phyloP scores from a whole-genome alignment of 495 filamentous ascomycete genomes.

The Polyplosphaeria fusca region DNA sequence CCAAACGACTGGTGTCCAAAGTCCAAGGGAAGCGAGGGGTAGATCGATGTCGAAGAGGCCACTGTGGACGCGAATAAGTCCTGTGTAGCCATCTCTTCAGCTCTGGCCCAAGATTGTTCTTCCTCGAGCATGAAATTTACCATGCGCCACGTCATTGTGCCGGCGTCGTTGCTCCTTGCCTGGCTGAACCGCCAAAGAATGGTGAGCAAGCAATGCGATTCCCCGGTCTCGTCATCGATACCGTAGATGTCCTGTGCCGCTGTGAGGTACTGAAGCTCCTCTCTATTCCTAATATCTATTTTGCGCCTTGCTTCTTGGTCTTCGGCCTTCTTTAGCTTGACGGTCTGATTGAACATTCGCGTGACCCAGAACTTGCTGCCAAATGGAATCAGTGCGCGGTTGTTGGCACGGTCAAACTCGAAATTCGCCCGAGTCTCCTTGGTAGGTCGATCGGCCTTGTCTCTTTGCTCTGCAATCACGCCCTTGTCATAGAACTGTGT shows the following conservation, averaged over 20 bases:
- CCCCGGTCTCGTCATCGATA: background rate
- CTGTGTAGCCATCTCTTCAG: background rate
- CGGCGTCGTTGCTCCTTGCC: conserved; percentile 7
- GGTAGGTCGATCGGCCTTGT: background rate
- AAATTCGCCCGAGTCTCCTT: conserved; percentile 13
- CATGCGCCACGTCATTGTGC: conserved; percentile 20
- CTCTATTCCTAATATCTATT: conserved; percentile 12
- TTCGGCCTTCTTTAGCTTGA: conserved; percentile 22
- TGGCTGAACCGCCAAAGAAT: conserved; percentile 29
- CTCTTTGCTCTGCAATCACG: conserved; percentile 11
- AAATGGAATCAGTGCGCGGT: conserved; percentile 29
- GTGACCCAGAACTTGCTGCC: conserved; percentile 40
- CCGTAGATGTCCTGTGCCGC: conserved; percentile 28
- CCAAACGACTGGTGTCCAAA: conserved; percentile 1
- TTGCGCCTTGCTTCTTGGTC: conserved; percentile 6
- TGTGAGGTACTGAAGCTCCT: conserved; percentile 17
- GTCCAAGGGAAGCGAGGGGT: conserved; percentile 10
- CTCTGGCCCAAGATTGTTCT: conserved; percentile 9
- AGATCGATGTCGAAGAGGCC: background rate
- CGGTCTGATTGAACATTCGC: conserved; percentile 25
- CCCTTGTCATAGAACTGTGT: conserved; percentile 37
- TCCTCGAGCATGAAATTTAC: conserved; percentile 3
- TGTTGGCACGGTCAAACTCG: conserved; percentile 17
- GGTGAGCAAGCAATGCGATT: conserved; percentile 10
- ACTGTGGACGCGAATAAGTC: background rate